These are phyloP conservation scores for Neopestalotiopsis sp. DNA, from an alignment of 2,329 filamentous ascomycete species.

Conservation along the genomic window DNA sequence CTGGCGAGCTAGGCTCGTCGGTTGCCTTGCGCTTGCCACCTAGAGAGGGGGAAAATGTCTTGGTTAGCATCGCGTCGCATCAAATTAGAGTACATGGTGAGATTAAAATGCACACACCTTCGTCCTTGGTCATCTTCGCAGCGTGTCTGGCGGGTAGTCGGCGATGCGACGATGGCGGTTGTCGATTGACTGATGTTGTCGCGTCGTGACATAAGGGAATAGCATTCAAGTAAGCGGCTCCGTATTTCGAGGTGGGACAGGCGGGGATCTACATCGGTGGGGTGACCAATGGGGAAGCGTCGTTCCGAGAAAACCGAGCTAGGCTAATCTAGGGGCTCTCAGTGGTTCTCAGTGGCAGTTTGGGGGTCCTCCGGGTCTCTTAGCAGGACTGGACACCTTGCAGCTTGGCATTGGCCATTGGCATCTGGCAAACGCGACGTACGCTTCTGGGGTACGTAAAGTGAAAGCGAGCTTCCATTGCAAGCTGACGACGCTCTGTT, in stretches of 20 bases:
- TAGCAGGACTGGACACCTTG: slow-evolving; percentile 1
- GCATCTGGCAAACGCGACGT: not conserved
- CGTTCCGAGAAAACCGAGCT: not conserved
- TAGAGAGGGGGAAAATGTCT: slow-evolving; percentile 28
- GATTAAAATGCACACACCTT: slow-evolving; percentile 38
- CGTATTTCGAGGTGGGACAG: not conserved
- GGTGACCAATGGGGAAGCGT: not conserved
- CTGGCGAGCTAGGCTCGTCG: slow-evolving; percentile 67
- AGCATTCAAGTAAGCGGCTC: slow-evolving; percentile 2
- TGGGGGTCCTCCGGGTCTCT: not conserved
- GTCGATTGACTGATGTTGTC: not conserved
- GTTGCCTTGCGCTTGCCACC: slow-evolving; percentile 75
- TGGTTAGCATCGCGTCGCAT: slow-evolving; percentile 19
- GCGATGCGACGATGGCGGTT: slow-evolving; percentile 1
- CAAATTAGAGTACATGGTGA: not conserved
- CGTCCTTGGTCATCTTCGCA: slow-evolving; percentile 44
- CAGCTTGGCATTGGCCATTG: not conserved
- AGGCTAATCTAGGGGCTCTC: not conserved
- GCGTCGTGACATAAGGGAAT: slow-evolving; percentile 12
- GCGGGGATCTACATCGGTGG: not conserved
- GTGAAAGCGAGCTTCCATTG: not conserved
- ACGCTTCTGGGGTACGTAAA: not conserved
- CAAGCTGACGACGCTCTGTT: not conserved
- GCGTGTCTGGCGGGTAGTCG: not conserved
- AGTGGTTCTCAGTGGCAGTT: not conserved